Evolutionary conservation across 108 stramenopile genomes (phyloP).

Genomic region (Nitzschia sp.): DNA sequence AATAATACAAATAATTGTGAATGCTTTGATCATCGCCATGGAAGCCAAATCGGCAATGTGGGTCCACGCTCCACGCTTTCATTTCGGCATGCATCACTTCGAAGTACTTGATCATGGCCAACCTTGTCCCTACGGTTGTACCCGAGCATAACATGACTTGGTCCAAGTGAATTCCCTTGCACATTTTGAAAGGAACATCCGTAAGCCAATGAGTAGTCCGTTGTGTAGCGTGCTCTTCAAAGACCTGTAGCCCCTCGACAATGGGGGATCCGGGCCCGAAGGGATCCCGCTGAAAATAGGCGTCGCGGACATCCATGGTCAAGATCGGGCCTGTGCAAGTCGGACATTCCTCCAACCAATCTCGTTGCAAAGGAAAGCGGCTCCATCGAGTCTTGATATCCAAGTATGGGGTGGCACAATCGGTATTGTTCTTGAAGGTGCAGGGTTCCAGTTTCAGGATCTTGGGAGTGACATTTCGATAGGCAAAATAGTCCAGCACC

Average conservation of each 20-base stretch:
- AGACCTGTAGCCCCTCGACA: conserved; percentile 52
- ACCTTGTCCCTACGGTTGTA: conserved; percentile 67
- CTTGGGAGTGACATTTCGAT: conserved; percentile 31
- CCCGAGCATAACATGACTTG: conserved; percentile 71
- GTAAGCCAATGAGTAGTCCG: conserved; percentile 70
- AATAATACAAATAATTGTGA: conserved; percentile 81
- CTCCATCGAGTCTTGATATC: conserved; percentile 67
- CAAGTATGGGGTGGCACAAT: conserved; percentile 40
- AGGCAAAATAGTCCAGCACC: conserved; percentile 37
- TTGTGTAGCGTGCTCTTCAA: conserved; percentile 55
- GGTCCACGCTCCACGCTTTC: conserved; percentile 48
- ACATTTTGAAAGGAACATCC: conserved; percentile 38
- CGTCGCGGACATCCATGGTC: conserved; percentile 68
- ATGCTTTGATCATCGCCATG: conserved; percentile 73
- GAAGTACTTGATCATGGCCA: conserved; percentile 67
- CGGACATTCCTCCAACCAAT: conserved; percentile 60
- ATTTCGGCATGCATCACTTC: conserved; percentile 67
- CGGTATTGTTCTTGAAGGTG: background rate
- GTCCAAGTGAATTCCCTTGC: conserved; percentile 38
- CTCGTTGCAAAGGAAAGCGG: conserved; percentile 57
- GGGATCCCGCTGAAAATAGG: conserved; percentile 72
- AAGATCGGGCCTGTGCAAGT: conserved; percentile 74
- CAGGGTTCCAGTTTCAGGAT: background rate
- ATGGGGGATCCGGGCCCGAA: conserved; percentile 58
- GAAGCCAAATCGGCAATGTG: conserved; percentile 52